Conservation (phyloP, 768 basidiomycete genomes). For the Roridomyces roridus region DNA sequence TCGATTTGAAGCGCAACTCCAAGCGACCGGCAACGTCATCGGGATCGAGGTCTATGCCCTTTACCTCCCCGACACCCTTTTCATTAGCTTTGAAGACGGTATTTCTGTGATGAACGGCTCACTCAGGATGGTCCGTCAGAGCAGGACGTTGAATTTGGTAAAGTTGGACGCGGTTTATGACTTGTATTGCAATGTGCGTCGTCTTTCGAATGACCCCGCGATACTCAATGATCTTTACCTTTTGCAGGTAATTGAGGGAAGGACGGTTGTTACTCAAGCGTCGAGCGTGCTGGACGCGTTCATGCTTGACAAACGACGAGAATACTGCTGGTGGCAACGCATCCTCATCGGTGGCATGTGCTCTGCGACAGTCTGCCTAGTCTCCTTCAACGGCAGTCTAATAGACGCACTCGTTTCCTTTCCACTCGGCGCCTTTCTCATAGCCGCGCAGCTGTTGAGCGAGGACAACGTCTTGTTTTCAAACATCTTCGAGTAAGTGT, state of each 20-base stretch:
- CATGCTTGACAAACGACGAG: slow-evolving; percentile 69
- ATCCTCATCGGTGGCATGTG: slow-evolving; percentile 80
- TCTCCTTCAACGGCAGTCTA: slow-evolving; percentile 78
- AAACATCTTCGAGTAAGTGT: slow-evolving; percentile 86
- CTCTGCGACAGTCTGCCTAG: slow-evolving; percentile 74
- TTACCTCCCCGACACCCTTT: slow-evolving; percentile 76
- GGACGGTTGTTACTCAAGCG: slow-evolving; percentile 76
- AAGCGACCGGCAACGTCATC: slow-evolving; percentile 78
- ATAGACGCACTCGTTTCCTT: slow-evolving; percentile 76
- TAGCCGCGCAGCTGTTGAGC: slow-evolving; percentile 73
- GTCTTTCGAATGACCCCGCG: too few species aligned
- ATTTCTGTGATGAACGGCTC: slow-evolving; percentile 80
- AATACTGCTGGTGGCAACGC: slow-evolving; percentile 67
- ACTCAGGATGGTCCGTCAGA: slow-evolving; percentile 81
- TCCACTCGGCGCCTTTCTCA: slow-evolving; percentile 80
- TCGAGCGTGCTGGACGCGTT: slow-evolving; percentile 70
- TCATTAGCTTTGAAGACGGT: slow-evolving; percentile 83
- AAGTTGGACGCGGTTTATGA: slow-evolving; percentile 75
- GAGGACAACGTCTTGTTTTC: slow-evolving; percentile 79
- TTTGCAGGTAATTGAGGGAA: slow-evolving; percentile 88
- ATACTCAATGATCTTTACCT: too few species aligned
- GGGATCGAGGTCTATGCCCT: slow-evolving; percentile 75
- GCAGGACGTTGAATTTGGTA: slow-evolving; percentile 73
- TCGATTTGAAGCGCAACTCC: slow-evolving; percentile 81
- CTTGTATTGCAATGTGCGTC: slow-evolving; percentile 84